Percentiles rank a stretch among this genome's conserved stretches.
phyloP scores from a whole-genome alignment of 371 early-diverging fungal genomes.

The Mortierella sp. region DNA sequence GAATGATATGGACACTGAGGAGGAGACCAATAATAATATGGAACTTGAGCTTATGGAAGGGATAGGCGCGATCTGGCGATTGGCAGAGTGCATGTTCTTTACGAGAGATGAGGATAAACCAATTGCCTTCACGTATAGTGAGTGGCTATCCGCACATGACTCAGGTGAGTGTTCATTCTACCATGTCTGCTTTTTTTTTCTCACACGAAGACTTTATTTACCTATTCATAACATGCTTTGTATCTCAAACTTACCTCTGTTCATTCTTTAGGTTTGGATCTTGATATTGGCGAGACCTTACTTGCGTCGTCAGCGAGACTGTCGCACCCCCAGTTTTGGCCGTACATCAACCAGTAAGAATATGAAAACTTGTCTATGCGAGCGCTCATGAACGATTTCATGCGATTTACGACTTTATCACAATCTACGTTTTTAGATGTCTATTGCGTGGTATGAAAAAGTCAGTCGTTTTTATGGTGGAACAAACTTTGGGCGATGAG shows the following conservation, averaged over 20 bases:
- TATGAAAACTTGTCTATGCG: neutral
- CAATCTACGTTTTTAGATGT: conserved; percentile 19
- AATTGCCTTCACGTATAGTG: conserved; percentile 33
- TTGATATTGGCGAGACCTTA: conserved; percentile 29
- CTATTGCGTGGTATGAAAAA: conserved; percentile 41
- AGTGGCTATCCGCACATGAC: conserved; percentile 36
- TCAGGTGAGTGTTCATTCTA: conserved; percentile 15
- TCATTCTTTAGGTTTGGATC: conserved; percentile 18
- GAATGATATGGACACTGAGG: conserved; percentile 22
- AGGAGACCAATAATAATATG: neutral
- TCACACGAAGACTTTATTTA: too few relatives aligned
- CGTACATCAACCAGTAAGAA: conserved; percentile 40
- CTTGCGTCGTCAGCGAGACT: conserved; percentile 17
- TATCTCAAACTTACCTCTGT: too few relatives aligned
- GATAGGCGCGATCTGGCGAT: conserved; percentile 34
- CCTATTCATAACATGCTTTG: too few relatives aligned
- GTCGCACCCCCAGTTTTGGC: conserved; percentile 44
- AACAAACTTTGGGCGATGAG: conserved; percentile 41
- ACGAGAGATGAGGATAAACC: conserved; percentile 32
- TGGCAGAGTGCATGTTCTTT: conserved; percentile 44
- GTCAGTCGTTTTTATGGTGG: conserved; percentile 34
- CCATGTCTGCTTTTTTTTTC: too few relatives aligned
- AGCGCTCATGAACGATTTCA: neutral
- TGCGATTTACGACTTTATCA: neutral
- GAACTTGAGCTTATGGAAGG: conserved; percentile 41